Conservation (phyloP, 306 rosid species). For the Chamaecrista fasciculata region DNA sequence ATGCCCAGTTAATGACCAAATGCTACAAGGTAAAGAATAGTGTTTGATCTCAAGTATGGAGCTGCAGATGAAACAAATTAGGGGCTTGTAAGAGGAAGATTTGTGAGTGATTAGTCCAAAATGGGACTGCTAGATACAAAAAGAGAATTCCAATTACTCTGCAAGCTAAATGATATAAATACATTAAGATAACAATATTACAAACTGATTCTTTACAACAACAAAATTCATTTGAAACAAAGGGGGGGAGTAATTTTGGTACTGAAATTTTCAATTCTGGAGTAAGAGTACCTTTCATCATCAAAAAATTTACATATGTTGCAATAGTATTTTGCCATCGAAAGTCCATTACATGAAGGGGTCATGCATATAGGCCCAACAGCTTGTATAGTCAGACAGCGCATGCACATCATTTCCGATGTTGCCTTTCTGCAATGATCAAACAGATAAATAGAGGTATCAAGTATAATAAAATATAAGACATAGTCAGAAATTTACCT, state of each 20-base stretch:
- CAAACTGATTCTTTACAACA: background rate
- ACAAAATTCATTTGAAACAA: background rate
- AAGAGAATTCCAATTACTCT: background rate
- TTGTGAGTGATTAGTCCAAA: background rate
- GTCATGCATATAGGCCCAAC: conserved; percentile 81
- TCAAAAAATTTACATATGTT: conserved; percentile 93
- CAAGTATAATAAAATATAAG: conserved; percentile 22
- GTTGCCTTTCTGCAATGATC: conserved; percentile 73
- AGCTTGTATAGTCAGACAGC: conserved; percentile 71
- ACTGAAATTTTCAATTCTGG: conserved; percentile 7
- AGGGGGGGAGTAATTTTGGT: conserved; percentile 3
- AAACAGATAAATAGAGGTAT: conserved; percentile 32
- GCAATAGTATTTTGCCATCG: conserved; percentile 95
- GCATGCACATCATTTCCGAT: conserved; percentile 92
- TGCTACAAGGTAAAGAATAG: conserved; percentile 10
- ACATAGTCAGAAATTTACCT: conserved; percentile 54
- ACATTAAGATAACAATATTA: background rate
- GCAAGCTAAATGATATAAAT: background rate
- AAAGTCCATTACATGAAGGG: conserved; percentile 80
- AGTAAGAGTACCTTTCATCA: conserved; percentile 79
- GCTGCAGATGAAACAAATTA: background rate
- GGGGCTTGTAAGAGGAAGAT: background rate
- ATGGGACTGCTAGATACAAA: background rate
- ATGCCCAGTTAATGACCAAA: background rate
- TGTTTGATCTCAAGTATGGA: background rate